Conservation (phyloP, 139 green algal genomes). For the Picochlorum sp. region DNA sequence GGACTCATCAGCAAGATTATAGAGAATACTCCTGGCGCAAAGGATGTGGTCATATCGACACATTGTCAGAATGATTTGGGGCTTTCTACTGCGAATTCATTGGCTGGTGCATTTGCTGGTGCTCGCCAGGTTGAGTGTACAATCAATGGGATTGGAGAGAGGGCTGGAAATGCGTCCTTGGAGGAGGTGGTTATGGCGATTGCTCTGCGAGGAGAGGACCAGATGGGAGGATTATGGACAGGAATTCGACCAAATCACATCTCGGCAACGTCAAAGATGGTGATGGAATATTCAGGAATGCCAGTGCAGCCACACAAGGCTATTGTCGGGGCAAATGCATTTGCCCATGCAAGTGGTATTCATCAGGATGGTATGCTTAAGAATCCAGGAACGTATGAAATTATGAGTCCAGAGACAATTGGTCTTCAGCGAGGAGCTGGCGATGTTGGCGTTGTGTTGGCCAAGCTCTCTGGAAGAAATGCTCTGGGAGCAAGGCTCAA, state of each 20-base stretch:
- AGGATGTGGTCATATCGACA: constrained; percentile 86
- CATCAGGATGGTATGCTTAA: constrained; percentile 91
- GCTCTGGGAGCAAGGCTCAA: constrained; percentile 66
- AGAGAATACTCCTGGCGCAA: constrained; percentile 74
- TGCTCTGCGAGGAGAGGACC: constrained; percentile 54
- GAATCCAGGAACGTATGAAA: constrained; percentile 85
- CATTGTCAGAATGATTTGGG: constrained; percentile 99
- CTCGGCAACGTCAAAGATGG: constrained; percentile 79
- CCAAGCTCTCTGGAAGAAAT: constrained; percentile 81
- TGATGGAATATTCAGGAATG: constrained; percentile 85
- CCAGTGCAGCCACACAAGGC: constrained; percentile 97
- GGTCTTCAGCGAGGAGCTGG: constrained; percentile 63
- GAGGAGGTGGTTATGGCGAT: constrained; percentile 96
- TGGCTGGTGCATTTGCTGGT: constrained; percentile 57
- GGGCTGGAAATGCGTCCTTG: constrained; percentile 91
- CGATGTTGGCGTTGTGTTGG: constrained; percentile 75
- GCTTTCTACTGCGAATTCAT: constrained; percentile 89
- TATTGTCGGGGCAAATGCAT: constrained; percentile 98
- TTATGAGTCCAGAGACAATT: constrained; percentile 96
- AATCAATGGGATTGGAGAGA: constrained; percentile 98
- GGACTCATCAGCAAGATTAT: constrained; percentile 78
- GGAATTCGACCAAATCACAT: constrained; percentile 89
- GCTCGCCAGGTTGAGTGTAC: constrained; percentile 88
- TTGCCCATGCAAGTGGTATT: constrained; percentile 94
- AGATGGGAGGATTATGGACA: constrained; percentile 82